Base-by-base conservation (phyloP, 2,329 filamentous ascomycete species). In the Aspergillus quadricinctus region DNA sequence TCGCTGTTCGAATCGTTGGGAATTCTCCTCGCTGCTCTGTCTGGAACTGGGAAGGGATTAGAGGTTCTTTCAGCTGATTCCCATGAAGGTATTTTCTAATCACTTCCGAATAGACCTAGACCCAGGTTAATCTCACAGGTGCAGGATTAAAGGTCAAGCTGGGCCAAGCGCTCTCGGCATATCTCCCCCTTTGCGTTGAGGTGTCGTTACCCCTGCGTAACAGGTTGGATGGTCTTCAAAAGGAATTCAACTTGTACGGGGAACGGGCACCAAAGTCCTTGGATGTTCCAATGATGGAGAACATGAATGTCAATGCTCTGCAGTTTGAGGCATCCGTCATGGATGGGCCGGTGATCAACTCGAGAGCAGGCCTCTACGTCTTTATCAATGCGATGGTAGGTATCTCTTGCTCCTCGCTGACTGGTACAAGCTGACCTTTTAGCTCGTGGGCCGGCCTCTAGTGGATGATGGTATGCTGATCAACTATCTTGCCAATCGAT, bases 381-480 rank as follows among this genome's bases (percentile, higher is more conserved):
- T 94, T 93, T 70, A 77, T 97, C 8, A 94, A 92, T 69, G 86
- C 91, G 54, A 82, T 89, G 69, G 89, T 94, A 77, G 62, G 56
- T 28, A 43, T 40, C 23, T 27, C 8, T 5, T 8, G 3, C 3
- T 49, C 7, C 1, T 45, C 27, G 10, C 11, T 49, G 27, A 37
- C 6, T 55, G 52, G 31, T 37, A 7, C 31, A 37, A 17, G 50
- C 74, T 81, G 60, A 81, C 55, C 27, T 45, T 53, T 10, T 63
- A 94, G 89, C 85, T 96, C 53, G 85, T 89, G 59, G 90, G 87
- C 31, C 84, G 91, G 31, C 92, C 93, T 0, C 77, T 96, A 23
- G 83, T 96, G 29, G 92, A 97, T 66, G 92, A 97, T 66, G 79
- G 81, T 52, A 82, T 83, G 27, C 80, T 97, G 10, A 86, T 94